Percentiles rank a stretch among this genome's conserved stretches.
These are phyloP conservation scores for Kodamaea nitidulidarum DNA, from an alignment of 805 yeast species.

Conservation along the genomic window DNA sequence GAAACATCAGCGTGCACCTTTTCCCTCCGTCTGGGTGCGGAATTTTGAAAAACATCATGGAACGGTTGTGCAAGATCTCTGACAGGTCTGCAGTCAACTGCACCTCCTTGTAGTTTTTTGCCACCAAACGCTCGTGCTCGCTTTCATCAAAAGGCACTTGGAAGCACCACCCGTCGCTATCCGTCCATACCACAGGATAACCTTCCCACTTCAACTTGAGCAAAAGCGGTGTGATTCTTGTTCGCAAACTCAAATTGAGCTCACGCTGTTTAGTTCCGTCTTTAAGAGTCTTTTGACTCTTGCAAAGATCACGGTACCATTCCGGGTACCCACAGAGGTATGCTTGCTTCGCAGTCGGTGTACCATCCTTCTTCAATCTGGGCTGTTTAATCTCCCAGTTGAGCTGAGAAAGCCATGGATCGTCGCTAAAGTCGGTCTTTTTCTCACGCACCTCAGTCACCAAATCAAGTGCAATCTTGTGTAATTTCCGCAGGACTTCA, in stretches of 20 bases:
- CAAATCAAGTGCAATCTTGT: conserved; percentile 56
- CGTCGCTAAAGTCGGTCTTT: conserved; percentile 37
- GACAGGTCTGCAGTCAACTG: conserved; percentile 15
- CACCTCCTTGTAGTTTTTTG: conserved; percentile 36
- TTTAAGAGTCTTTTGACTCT: conserved; percentile 20
- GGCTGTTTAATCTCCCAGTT: conserved; percentile 75
- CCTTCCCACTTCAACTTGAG: conserved; percentile 82
- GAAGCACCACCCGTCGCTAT: conserved; percentile 85
- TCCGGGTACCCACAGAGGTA: conserved; percentile 87
- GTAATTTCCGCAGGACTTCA: conserved; percentile 56
- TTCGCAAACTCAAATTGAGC: conserved; percentile 62
- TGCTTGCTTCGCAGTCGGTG: conserved; percentile 63
- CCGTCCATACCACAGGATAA: conserved; percentile 77
- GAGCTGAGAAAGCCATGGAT: conserved; percentile 88
- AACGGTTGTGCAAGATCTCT: not conserved
- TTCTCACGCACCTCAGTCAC: conserved; percentile 31
- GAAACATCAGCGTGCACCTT: conserved; percentile 70
- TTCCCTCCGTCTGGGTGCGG: conserved; percentile 89
- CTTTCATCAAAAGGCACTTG: conserved; percentile 45
- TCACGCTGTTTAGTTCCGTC: conserved; percentile 33
- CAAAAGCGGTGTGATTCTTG: conserved; percentile 73
- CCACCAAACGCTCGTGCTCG: conserved; percentile 23
- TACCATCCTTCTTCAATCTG: conserved; percentile 63
- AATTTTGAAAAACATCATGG: conserved; percentile 50
- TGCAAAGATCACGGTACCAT: conserved; percentile 73